Evolutionary conservation across 1,284 basidiomycete genomes (phyloP).

Genomic region (Rhodotorula sp.): DNA sequence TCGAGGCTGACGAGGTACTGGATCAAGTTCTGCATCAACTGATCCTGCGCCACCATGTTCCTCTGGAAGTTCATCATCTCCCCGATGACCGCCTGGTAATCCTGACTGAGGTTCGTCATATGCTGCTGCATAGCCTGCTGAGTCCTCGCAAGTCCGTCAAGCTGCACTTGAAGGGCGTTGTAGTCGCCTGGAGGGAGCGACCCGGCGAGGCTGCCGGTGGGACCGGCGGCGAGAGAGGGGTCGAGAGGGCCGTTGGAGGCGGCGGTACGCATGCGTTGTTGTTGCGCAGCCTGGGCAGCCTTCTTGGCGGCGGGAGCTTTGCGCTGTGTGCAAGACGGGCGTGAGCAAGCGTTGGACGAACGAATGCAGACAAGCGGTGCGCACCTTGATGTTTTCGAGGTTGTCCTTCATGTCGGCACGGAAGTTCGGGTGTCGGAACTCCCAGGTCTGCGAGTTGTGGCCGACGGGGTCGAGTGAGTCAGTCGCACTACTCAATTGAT

Average conservation of each 20-base stretch:
- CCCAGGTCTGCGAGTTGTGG: constrained; percentile 77
- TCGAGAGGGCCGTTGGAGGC: constrained; percentile 10
- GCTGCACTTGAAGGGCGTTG: constrained; percentile 54
- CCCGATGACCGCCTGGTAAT: constrained; percentile 71
- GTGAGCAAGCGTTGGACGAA: too few species aligned
- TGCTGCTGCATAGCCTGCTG: constrained; percentile 63
- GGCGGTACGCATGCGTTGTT: neutral
- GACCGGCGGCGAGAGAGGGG: neutral
- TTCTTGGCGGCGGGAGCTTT: constrained; percentile 33
- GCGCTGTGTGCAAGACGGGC: constrained; percentile 6
- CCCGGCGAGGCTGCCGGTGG: too few species aligned
- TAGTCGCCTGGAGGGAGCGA: too few species aligned
- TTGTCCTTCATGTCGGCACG: constrained; percentile 77
- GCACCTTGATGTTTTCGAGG: constrained; percentile 72
- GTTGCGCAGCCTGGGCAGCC: neutral
- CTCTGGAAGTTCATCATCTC: constrained; percentile 81
- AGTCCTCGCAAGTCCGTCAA: constrained; percentile 56
- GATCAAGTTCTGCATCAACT: constrained; percentile 75
- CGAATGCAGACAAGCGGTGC: neutral
- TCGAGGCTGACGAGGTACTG: constrained; percentile 74
- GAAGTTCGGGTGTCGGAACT: constrained; percentile 93
- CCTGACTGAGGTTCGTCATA: constrained; percentile 64
- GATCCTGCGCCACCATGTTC: constrained; percentile 80
- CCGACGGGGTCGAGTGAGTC: too few species aligned
- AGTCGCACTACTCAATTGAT: neutral